Base-by-base conservation (phyloP, 208 protist genomes). In the Trypanosoma melophagium region DNA sequence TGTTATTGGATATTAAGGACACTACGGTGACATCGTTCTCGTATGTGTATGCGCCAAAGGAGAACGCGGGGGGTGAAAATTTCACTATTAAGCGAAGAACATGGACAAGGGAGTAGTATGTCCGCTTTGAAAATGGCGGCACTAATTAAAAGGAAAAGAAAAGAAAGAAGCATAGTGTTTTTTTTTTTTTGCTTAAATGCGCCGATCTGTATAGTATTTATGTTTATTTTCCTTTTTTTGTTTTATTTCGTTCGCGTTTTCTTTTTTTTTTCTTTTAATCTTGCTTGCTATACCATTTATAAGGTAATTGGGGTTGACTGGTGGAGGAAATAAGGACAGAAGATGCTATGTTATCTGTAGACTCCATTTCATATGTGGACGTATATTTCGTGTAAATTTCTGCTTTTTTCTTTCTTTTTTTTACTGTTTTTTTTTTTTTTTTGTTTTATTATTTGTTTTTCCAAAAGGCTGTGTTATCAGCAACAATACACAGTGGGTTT, bases 1-100 rank as follows among this genome's bases (percentile, higher is more conserved):
- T 98, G 25, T 84, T 99, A 31, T 96, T 99, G 57, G 98, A 99
- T 72, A 74, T 99, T 4, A 91, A 98, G 59, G 95, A 91, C 24
- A 87, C 76, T 25, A 72, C 67, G 0, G 78, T 96, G 8, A 89
- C 80, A 1, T 79, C 76, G 16, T 96, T 92, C 66, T 83, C 82
- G 2, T 96, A 96, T 54, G 71, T 78, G 35, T 93, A 89, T 35
- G 65, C 68, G 60, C 57, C 74, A 21, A 57, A 50, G 9, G 72
- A 74, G 28, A 67, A 54, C 8, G 25, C 49, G 19, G 24, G 44
- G 3, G 57, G 54, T 4, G 42, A 79, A 7, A 66, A 77, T 7
- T 66, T 91, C 13, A 70, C 59, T 45, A 94, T 94, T 59, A 90
- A 84, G 53, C 84, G 89, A 66, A 88, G 84, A 60, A 79, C 87